A percentile compares a stretch with the other conserved stretches of the same genome.
These are phyloP conservation scores for Conticribra weissflogii DNA, from an alignment of 108 stramenopile genomes.

Conservation along the genomic window DNA sequence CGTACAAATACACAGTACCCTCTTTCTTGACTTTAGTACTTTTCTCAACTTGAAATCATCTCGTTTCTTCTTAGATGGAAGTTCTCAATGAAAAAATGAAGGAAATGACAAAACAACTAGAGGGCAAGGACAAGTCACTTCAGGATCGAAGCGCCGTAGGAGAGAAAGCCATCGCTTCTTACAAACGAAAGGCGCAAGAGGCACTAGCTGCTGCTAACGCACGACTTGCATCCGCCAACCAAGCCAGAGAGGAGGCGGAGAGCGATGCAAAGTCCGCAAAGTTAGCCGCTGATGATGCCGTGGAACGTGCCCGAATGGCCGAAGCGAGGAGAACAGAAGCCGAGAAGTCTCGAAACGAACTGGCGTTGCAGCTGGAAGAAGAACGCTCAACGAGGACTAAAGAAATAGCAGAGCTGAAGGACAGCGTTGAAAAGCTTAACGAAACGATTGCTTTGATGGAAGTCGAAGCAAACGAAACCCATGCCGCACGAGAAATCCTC, in stretches of 20 bases:
- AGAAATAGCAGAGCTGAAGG: constrained; percentile 51
- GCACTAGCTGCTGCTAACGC: constrained; percentile 78
- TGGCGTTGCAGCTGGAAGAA: constrained; percentile 12
- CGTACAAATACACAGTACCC: too few species aligned
- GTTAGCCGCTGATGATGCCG: constrained; percentile 67
- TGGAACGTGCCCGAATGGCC: constrained; percentile 66
- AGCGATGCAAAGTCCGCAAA: constrained; percentile 79
- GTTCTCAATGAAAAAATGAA: constrained; percentile 54
- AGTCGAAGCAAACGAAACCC: constrained; percentile 31
- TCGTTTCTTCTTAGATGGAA: too few species aligned
- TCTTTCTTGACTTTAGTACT: too few species aligned
- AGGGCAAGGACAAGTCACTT: constrained; percentile 48
- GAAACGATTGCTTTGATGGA: constrained; percentile 21
- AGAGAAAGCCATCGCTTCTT: constrained; percentile 71
- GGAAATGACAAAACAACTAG: constrained; percentile 40
- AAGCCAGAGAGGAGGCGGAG: constrained; percentile 88
- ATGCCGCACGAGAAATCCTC: constrained; percentile 30
- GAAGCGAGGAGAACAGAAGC: constrained; percentile 64
- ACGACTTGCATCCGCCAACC: constrained; percentile 76
- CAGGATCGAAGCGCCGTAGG: constrained; percentile 58
- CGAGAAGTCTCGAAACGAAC: constrained; percentile 50
- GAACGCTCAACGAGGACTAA: constrained; percentile 20
- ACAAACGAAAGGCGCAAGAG: constrained; percentile 88
- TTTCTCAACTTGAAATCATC: too few species aligned
- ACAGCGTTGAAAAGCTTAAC: constrained; percentile 40